Evolutionary conservation across 1,139 yeast species (phyloP).

Genomic region (Suhomyces atakaporum): DNA sequence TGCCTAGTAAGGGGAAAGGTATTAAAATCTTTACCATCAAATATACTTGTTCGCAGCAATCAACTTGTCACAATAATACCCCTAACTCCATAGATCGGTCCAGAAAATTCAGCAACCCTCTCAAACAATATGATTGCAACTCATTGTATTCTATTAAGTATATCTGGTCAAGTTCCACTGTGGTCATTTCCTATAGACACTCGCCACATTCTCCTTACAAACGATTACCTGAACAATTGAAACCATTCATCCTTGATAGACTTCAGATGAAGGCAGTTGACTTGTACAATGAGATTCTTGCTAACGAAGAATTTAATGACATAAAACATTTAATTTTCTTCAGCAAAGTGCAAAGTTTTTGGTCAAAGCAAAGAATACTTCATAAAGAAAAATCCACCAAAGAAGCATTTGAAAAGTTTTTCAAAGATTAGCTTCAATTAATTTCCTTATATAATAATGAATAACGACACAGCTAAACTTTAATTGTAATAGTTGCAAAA

Average conservation of each 20-base stretch:
- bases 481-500: slow-evolving; percentile 2
- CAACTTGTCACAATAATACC: slow-evolving; percentile 1
- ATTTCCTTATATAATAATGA: slow-evolving; percentile 5
- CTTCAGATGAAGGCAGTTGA: slow-evolving; percentile 22
- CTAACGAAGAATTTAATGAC: slow-evolving; percentile 14
- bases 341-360: slow-evolving; percentile 23
- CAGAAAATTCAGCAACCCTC: slow-evolving; percentile 21
- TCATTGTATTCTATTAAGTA: slow-evolving; percentile 20
- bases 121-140: slow-evolving; percentile 21
- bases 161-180: slow-evolving; percentile 17
- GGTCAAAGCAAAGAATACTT: slow-evolving; percentile 22
- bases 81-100: slow-evolving; percentile 9
- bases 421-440: slow-evolving; percentile 10
- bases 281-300: slow-evolving; percentile 19
- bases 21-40: slow-evolving; percentile 20
- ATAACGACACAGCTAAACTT: slow-evolving; percentile 2
- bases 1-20: slow-evolving; percentile 22
- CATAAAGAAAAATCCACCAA: slow-evolving; percentile 20
- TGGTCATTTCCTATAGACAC: slow-evolving; percentile 19
- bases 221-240: slow-evolving; percentile 21
- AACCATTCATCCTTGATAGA: slow-evolving; percentile 20
- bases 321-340: slow-evolving; percentile 19
- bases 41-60: slow-evolving; percentile 23
- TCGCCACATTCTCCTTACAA: slow-evolving; percentile 20
- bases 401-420: slow-evolving; percentile 21